Evolutionary conservation across 106 monocot species (phyloP), one percentile per base, ranked within the genome.

Genomic region (Acorus calamus): DNA sequence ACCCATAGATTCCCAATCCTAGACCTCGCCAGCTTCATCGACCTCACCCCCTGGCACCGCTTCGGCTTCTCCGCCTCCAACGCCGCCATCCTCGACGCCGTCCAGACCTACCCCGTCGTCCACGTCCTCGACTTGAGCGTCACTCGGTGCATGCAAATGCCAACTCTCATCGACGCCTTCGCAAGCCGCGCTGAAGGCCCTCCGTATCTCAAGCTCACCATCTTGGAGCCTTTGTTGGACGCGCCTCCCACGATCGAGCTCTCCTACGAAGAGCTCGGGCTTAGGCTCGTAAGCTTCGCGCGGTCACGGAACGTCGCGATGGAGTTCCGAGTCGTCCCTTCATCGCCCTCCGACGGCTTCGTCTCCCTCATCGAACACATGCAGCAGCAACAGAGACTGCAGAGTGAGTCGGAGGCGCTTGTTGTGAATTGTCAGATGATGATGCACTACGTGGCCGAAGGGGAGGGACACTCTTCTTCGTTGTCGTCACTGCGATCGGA

Each of bases 141-240:
- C 6, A 98, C 96, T 3, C 80, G 92, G 69, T 85, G 91, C 81
- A 98, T 98, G 96, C 96, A 98, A 67, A 84, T 98, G 52, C 96
- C 96, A 0, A 98, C 96, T 4, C 83, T 98, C 5, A 98, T 98
- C 46, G 96, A 98, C 76, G 47, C 80, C 8, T 76, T 98, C 13
- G 82, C 91, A 11, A 66, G 41, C 64, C 82, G 96, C 13, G 76
- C 80, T 3, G 92, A 92, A 42, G 87, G 85, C 5, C 88, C 84
- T 0, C 96, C 92, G 0, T 70, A 80, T 56, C 11, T 98, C 4
- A 64, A 77, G 49, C 80, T 92, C 67, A 98, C 92, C 52, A 77
- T 92, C 3, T 80, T 83, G 1, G 45, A 50, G 61, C 59, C 12
- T 43, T 68, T 2, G 50, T 47, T 11, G 2, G 6, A 50, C 3